Conservation (phyloP, 2,329 filamentous ascomycete species). For the Aspergillus niger region DNA sequence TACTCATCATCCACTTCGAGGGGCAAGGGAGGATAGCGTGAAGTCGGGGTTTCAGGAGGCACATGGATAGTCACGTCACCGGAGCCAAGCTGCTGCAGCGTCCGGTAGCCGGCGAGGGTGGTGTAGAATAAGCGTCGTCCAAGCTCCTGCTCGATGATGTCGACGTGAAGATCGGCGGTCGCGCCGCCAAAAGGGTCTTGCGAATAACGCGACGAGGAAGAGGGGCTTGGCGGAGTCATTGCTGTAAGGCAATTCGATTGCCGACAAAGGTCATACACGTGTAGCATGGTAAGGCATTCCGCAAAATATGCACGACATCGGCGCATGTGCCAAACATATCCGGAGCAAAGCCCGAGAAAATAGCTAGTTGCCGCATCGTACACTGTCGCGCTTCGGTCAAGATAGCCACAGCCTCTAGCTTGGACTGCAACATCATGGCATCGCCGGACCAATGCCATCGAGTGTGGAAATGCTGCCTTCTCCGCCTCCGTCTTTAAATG, state of each 20-base stretch:
- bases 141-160: constrained; percentile 49
- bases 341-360: constrained; percentile 44
- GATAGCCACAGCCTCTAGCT: constrained; percentile 47
- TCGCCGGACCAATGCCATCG: constrained; percentile 44
- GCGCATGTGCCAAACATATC: constrained; percentile 43
- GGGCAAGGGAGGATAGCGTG: constrained; percentile 77
- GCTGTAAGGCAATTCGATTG: constrained; percentile 18
- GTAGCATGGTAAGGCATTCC: constrained; percentile 46
- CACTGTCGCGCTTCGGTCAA: constrained; percentile 45
- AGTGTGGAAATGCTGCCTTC: constrained; percentile 44
- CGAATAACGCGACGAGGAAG: constrained; percentile 24
- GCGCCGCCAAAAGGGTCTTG: constrained; percentile 24
- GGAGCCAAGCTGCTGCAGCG: constrained; percentile 75
- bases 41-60: constrained; percentile 71
- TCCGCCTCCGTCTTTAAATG: constrained; percentile 43
- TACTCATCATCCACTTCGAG: constrained; percentile 82
- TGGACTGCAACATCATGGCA: constrained; percentile 49
- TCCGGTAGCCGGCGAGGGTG: constrained; percentile 73
- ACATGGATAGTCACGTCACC: constrained; percentile 72
- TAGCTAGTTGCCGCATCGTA: constrained; percentile 51
- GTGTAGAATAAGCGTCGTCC: constrained; percentile 75
- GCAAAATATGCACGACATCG: constrained; percentile 46
- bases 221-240: constrained; percentile 27
- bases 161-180: constrained; percentile 24
- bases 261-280: constrained; percentile 43